A percentile compares a stretch with the other conserved stretches of the same genome.
Evolutionary conservation across 768 basidiomycete genomes (phyloP).

Genomic region (Amylocystis lapponica): DNA sequence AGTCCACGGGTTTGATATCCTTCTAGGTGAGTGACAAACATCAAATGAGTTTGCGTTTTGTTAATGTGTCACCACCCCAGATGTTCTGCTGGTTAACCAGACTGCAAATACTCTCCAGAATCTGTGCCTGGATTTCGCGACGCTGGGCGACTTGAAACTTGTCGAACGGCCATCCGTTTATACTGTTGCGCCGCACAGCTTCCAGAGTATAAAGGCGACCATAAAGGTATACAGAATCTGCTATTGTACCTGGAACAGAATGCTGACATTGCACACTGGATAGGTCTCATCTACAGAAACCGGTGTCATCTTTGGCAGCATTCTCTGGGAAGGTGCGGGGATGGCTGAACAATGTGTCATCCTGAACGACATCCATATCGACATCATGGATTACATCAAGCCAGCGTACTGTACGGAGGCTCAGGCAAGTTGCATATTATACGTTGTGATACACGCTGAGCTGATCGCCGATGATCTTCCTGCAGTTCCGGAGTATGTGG

Average conservation of each 20-base stretch:
- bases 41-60: neutral
- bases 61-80: slow-evolving; percentile 30
- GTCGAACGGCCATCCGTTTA: slow-evolving; percentile 94
- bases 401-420: slow-evolving; percentile 94
- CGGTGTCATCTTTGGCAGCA: slow-evolving; percentile 96
- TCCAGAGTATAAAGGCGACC: slow-evolving; percentile 98
- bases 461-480: slow-evolving; percentile 1
- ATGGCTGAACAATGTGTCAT: slow-evolving; percentile 90
- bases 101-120: slow-evolving; percentile 92
- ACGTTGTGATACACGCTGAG: neutral
- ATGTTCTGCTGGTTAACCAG: slow-evolving; percentile 96
- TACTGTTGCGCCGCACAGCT: slow-evolving; percentile 91
- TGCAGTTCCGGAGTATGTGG: slow-evolving; percentile 95
- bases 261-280: neutral
- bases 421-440: slow-evolving; percentile 50
- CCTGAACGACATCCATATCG: slow-evolving; percentile 94
- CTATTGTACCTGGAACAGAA: neutral
- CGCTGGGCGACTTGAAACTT: slow-evolving; percentile 93
- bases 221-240: slow-evolving; percentile 61
- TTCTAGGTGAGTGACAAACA: slow-evolving; percentile 54
- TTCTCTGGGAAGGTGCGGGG: slow-evolving; percentile 90
- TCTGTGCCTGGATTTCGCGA: slow-evolving; percentile 95
- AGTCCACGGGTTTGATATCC: slow-evolving; percentile 95
- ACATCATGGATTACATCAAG: slow-evolving; percentile 98
- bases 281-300: slow-evolving; percentile 94